Base-by-base conservation (phyloP, 106 monocot genomes). In the Phalaenopsis aphrodite region DNA sequence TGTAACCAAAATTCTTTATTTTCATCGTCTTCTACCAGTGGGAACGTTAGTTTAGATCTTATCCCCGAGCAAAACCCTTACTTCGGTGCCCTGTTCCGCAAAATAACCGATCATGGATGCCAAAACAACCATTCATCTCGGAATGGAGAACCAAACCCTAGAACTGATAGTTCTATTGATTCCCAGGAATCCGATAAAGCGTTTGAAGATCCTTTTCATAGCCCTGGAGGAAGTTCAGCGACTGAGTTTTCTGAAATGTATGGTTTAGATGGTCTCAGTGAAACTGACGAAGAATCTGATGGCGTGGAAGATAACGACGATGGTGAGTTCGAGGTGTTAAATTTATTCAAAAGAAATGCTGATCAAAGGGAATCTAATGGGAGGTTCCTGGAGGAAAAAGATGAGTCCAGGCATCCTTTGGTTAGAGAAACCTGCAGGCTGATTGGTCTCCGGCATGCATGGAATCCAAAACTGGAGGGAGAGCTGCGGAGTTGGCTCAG, bases 361-460 rank as follows among this genome's bases (percentile, higher is more conserved):
- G 41, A 23, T 6, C 1, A 11, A n/a, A 58, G 41, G 46, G 55
- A 56, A 9, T 61, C 78, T 39, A 41, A 3, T 8, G 21, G 41
- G 38, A 10, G 2, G 16, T 64, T 76, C 39, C 79, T 79, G 36
- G 89, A 84, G 38, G 81, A 86, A 48, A 74, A 74, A 74, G 74
- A 74, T 74, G 74, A 90, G 79, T 87, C 88, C 0, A 82, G 80
- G 23, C 61, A 90, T 82, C 92, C 92, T 48, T 37, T 92, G 12
- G 92, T 97, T 38, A 88, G 75, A 47, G 92, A 94, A 48, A 90
- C 87, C n/a, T 87, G 92, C 67, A 83, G 94, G 19, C 69, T 97
- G 52, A 87, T 94, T 56, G 88, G 71, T 16, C 85, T 98, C 66
- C 82, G 86, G 9, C 89, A 89, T 43, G 61, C 75, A 11, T 94